phyloP scores from a whole-genome alignment of 2,329 filamentous ascomycete species.

The Aureobasidium mangrovei region DNA sequence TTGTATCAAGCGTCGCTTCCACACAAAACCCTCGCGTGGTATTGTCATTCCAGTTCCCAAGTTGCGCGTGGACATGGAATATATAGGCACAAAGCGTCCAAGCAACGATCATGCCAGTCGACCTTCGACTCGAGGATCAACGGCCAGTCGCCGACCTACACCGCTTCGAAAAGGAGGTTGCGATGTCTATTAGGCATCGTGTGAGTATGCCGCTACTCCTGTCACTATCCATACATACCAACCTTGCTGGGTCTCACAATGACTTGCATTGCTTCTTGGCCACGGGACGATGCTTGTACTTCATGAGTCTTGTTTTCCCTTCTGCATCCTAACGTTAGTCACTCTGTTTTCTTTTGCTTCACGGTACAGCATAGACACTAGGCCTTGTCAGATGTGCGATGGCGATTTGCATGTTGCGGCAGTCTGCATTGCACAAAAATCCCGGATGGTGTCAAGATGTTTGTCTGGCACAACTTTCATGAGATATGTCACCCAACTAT shows the following conservation, averaged over 20 bases:
- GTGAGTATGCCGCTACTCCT: no score
- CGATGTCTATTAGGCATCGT: neutral
- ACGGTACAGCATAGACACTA: neutral
- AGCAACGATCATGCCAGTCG: conserved; percentile 57
- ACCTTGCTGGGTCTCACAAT: no score
- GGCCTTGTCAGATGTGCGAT: neutral
- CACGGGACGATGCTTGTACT: neutral
- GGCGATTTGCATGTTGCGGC: neutral
- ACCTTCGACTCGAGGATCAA: conserved; percentile 19
- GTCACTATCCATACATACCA: no score
- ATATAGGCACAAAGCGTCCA: conserved; percentile 52
- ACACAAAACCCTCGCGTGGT: conserved; percentile 44
- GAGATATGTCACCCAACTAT: neutral
- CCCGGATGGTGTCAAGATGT: neutral
- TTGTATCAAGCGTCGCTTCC: conserved; percentile 75
- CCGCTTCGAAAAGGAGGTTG: conserved; percentile 13
- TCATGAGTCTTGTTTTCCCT: neutral
- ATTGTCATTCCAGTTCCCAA: conserved; percentile 45
- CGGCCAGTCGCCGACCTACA: conserved; percentile 10
- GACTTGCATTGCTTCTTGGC: neutral
- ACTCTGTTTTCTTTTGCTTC: neutral
- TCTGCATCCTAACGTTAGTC: neutral
- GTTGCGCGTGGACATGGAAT: conserved; percentile 51
- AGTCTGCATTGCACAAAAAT: conserved; percentile 1
- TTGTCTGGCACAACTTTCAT: neutral